Percentiles rank a stretch among this genome's conserved stretches.
These are phyloP conservation scores for Fusarium pseudonygamai DNA, from an alignment of 2,329 filamentous ascomycete species.

Conservation along the genomic window DNA sequence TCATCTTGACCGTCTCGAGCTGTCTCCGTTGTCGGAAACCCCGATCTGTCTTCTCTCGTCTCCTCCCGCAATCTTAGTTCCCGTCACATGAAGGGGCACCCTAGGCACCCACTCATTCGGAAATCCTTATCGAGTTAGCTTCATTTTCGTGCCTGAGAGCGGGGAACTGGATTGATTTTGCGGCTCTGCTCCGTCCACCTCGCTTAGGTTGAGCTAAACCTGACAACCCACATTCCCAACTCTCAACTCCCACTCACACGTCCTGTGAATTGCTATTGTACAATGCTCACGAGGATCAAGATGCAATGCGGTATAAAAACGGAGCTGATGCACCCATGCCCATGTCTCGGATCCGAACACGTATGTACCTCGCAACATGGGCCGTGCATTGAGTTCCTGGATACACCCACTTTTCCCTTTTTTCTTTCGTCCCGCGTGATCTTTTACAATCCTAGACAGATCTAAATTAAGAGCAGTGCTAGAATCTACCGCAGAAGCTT, in stretches of 20 bases:
- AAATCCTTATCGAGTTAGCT: conserved; percentile 1
- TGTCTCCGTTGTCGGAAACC: conserved; percentile 15
- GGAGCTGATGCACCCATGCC: not conserved
- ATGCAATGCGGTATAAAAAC: not conserved
- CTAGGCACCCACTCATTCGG: not conserved
- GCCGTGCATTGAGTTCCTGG: not conserved
- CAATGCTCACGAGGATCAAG: conserved; percentile 11
- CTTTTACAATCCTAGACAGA: conserved; percentile 8
- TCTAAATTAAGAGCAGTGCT: conserved; percentile 19
- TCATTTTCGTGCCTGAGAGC: conserved; percentile 11
- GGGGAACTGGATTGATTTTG: conserved; percentile 10
- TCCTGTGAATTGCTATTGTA: conserved; percentile 2
- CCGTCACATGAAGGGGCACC: conserved; percentile 14
- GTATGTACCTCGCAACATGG: not conserved
- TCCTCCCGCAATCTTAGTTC: conserved; percentile 16
- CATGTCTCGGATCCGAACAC: conserved; percentile 17
- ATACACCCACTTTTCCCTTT: conserved; percentile 7
- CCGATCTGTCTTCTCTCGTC: not conserved
- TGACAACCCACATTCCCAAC: not conserved
- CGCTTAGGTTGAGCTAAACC: conserved; percentile 5
- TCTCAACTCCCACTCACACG: conserved; percentile 1
- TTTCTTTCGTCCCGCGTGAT: conserved; percentile 20
- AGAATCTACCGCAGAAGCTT: conserved; percentile 6
- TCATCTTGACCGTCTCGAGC: not conserved
- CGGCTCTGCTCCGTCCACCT: conserved; percentile 18